Base-by-base conservation (phyloP, 106 monocot species). In the Alisma plantagoaquatica region DNA sequence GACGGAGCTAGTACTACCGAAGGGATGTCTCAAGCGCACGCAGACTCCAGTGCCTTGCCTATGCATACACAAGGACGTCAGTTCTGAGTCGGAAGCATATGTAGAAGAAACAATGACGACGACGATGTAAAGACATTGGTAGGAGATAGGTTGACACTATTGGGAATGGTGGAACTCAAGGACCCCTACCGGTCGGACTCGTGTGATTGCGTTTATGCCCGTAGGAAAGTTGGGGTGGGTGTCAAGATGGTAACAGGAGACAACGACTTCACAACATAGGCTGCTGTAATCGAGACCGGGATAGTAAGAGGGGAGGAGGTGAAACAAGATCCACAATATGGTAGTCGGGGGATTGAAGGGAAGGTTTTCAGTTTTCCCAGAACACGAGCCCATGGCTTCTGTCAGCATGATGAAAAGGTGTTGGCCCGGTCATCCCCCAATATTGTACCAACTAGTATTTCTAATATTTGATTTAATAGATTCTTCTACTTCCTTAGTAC, bases 31-130 rank as follows among this genome's bases (percentile, higher is more conserved):
- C n/a, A n/a, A n/a, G n/a, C n/a, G 65, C 61, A 4, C 23, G 29
- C 1, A 71, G 76, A 19, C 76, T 77, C n/a, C 25, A 71, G n/a
- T 77, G 76, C 71, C 61, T 77, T 26, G 76, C 71, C 15, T 71
- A 71, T 17, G 76, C 76, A 3, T 71, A 50, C 49, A 71, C n/a
- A n/a, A n/a, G n/a, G n/a, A n/a, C n/a, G n/a, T n/a, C n/a, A n/a
- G n/a, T n/a, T n/a, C n/a, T n/a, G n/a, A n/a, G n/a, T n/a, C n/a
- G n/a, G n/a, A n/a, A n/a, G n/a, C n/a, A n/a, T n/a, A n/a, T n/a
- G n/a, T n/a, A n/a, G n/a, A n/a, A n/a, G n/a, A n/a, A n/a, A n/a
- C n/a, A n/a, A 6, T 33, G 32, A 24, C 23, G 49, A 65, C 32
- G 56, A 41, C 15, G 57, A 53, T 9, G 21, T 29, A 12, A 5